These are phyloP conservation scores for Cyberlindnera nakhonratchasimensis DNA, from an alignment of 805 yeast genomes.

Conservation along the genomic window DNA sequence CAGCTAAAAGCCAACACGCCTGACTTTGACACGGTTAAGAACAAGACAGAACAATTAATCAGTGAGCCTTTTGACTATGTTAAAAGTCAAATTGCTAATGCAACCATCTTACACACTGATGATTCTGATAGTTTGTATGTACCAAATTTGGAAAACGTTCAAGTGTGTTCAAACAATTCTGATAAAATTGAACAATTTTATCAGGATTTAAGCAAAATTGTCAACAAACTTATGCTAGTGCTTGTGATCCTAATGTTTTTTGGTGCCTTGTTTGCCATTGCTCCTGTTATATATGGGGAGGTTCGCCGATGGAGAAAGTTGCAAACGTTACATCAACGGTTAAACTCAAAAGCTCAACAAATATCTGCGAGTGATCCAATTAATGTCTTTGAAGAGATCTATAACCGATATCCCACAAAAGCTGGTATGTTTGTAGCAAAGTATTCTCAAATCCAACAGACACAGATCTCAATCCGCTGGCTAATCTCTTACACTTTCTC, in stretches of 20 bases:
- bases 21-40: slow-evolving; percentile 59
- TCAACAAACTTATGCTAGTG: slow-evolving; percentile 33
- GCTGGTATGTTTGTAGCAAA: slow-evolving; percentile 20
- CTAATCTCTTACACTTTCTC: slow-evolving; percentile 45
- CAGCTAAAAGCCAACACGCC: slow-evolving; percentile 53
- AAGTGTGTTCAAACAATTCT: slow-evolving; percentile 40
- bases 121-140: slow-evolving; percentile 32
- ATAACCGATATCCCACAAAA: slow-evolving; percentile 23
- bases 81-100: slow-evolving; percentile 37
- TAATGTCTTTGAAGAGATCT: slow-evolving; percentile 20
- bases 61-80: slow-evolving; percentile 56
- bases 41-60: slow-evolving; percentile 52
- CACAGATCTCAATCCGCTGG: slow-evolving; percentile 33
- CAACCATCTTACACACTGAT: slow-evolving; percentile 21
- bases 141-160: slow-evolving; percentile 34
- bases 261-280: slow-evolving; percentile 38
- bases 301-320: slow-evolving; percentile 46
- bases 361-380: slow-evolving; percentile 18
- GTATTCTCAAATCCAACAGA: slow-evolving; percentile 4
- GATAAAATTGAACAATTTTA: slow-evolving; percentile 40
- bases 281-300: slow-evolving; percentile 45
- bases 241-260: slow-evolving; percentile 39
- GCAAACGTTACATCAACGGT: slow-evolving; percentile 30
- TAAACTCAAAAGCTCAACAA: not conserved
- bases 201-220: slow-evolving; percentile 26